Evolutionary conservation across 768 basidiomycete species (phyloP), one percentile per base, ranked within the genome.

Genomic region (Tulasnella sp.): DNA sequence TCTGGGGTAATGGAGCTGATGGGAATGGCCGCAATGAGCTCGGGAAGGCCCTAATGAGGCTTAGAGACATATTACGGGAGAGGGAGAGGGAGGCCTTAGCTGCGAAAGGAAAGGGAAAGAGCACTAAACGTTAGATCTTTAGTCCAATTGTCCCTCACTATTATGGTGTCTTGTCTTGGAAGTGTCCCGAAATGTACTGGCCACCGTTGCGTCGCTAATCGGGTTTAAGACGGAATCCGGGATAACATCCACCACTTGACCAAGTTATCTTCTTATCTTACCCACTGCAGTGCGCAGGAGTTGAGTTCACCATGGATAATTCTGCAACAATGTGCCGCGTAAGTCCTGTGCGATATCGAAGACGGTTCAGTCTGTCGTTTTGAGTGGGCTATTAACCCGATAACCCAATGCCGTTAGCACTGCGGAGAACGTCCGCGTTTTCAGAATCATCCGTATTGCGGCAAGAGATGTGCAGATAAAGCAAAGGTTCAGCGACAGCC

Each of bases 1-100:
- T 82, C 76, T 82, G 80, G 80, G 82, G 82, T 38, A 71, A 42
- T 38, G 82, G 82, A 2, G 72, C 78, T 9, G 76, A 82, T 80
- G 46, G 77, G n/a, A 76, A 78, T 10, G 82, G 82, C 16, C 48
- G 79, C 9, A 82, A 82, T 73, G 79, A 82, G 76, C 75, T 82
- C 16, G 82, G 82, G 16, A 76, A 76, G 36, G 81, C 82, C 9
- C 79, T 82, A 6, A 81, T 82, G 80, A 62, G 82, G 56, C 68
- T 82, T 14, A 76, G 81, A 24, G 18, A 34, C 0, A 36, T 18
- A 3, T 68, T 68, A 36, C 3, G 62, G 36, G 62, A 36, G 14
- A 3, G 7, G 14, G 62, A 68, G 27, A 36, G 16, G 12, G 34
- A 36, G 19, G 44, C 31, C 3, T 6, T 4, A 3, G 62, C 44